Conservation (phyloP, 2,329 filamentous ascomycete species). For the Cytospora piceicola region DNA sequence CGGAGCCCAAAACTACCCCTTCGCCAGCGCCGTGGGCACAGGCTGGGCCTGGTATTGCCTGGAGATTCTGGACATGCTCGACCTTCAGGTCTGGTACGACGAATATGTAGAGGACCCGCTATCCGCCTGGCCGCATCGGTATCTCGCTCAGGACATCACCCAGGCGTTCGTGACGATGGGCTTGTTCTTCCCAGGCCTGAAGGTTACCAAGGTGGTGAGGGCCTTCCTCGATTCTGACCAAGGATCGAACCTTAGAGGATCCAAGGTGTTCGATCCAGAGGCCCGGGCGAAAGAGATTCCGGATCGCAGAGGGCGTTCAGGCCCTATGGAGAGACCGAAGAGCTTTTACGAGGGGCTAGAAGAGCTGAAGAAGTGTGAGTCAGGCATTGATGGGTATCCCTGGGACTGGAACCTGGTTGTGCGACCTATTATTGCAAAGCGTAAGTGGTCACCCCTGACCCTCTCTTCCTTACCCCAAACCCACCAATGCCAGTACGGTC, state of each 20-base stretch:
- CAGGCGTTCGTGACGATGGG: slow-evolving; percentile 43
- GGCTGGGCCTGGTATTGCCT: slow-evolving; percentile 38
- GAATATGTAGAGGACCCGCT: slow-evolving; percentile 31
- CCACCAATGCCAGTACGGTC: neutral
- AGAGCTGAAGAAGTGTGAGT: neutral
- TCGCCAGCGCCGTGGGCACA: slow-evolving; percentile 18
- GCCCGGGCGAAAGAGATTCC: neutral
- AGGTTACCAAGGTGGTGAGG: slow-evolving; percentile 29
- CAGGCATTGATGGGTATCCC: slow-evolving; percentile 3
- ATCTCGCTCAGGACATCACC: slow-evolving; percentile 44
- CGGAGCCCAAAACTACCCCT: slow-evolving; percentile 36
- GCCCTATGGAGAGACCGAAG: slow-evolving; percentile 1
- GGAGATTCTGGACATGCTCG: slow-evolving; percentile 37
- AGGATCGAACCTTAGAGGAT: slow-evolving; percentile 7
- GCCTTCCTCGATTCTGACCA: slow-evolving; percentile 5
- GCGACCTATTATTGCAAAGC: slow-evolving; percentile 7
- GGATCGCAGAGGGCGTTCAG: slow-evolving; percentile 1
- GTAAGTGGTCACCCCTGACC: neutral
- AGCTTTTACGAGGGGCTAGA: slow-evolving; percentile 16
- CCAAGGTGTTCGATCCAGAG: slow-evolving; percentile 4
- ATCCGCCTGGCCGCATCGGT: slow-evolving; percentile 40
- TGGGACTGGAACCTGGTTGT: neutral
- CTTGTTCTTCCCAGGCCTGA: slow-evolving; percentile 44
- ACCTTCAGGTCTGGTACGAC: slow-evolving; percentile 34
- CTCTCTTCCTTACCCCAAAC: neutral